Evolutionary conservation across 257 asterid species (phyloP), one percentile per base, ranked within the genome.

Genomic region (Nicotiana otophora): DNA sequence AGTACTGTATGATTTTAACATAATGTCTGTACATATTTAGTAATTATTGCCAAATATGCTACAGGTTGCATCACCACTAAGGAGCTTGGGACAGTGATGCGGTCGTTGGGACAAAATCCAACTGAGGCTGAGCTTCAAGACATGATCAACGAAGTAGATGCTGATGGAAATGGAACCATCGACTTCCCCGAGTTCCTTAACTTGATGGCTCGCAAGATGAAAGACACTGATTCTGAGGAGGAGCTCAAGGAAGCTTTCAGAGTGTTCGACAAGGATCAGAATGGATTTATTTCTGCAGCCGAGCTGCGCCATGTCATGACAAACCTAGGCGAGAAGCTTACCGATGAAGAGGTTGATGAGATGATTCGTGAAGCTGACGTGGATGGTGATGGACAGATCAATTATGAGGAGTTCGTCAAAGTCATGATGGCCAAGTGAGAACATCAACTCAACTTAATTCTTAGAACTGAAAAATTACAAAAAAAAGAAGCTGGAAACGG

Each of bases 401-500:
- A 72, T 60, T 46, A 72, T 46, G 78, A 72, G 7, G 78, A 72
- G 60, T 72, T 72, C 7, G 78, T 72, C 78, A 72, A 72, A 33
- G 60, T 72, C 60, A 72, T 72, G 78, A 72, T 72, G 78, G 78
- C 78, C 60, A 72, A 72, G 91, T 91, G 90, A 89, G 89, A 80
- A 81, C 78, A 83, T 83, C 84, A 48, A 63, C 75, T 82, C 77
- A 20, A 84, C 84, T 86, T 75, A 26, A 65, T 57, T 76, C 63
- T 87, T 83, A 20, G 46, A 84, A 87, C 31, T 82, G 17, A 58
- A n/a, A 77, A 33, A 61, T 48, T 75, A 26, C 76, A 80, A 62
- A 62, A 23, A 23, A 62, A n/a, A 58, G 4, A 54, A 16, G 67
- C 12, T 11, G 72, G 82, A 76, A 86, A 83, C 87, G 68, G 78